A percentile compares a stretch with the other conserved stretches of the same genome.
These are phyloP conservation scores for Teratosphaeria epicoccoides DNA, from an alignment of 2,329 filamentous ascomycete genomes.

Conservation along the genomic window DNA sequence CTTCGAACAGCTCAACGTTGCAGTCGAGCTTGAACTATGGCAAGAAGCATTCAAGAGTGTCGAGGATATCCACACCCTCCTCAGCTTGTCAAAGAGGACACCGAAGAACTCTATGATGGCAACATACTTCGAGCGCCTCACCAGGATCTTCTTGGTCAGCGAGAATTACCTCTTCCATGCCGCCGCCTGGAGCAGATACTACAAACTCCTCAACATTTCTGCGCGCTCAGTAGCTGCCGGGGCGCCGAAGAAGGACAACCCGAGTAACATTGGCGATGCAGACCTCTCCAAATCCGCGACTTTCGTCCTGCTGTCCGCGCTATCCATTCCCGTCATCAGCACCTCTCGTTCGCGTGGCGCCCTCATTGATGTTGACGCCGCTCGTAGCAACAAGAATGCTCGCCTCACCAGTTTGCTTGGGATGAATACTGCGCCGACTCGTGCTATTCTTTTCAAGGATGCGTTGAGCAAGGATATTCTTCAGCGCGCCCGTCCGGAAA, in stretches of 20 bases:
- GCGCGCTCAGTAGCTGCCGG: slow-evolving; percentile 71
- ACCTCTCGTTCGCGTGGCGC: slow-evolving; percentile 91
- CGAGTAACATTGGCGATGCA: slow-evolving; percentile 66
- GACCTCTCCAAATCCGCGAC: slow-evolving; percentile 92
- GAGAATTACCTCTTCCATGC: slow-evolving; percentile 99
- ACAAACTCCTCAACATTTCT: slow-evolving; percentile 88
- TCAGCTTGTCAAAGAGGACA: slow-evolving; percentile 94
- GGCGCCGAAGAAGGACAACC: slow-evolving; percentile 88
- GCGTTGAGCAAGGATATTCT: slow-evolving; percentile 89
- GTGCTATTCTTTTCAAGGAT: slow-evolving; percentile 87
- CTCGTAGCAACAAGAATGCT: slow-evolving; percentile 97
- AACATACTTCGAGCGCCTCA: slow-evolving; percentile 99
- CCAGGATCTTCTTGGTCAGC: slow-evolving; percentile 94
- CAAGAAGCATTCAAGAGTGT: slow-evolving; percentile 99
- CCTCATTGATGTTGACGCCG: slow-evolving; percentile 92
- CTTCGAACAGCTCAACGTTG: slow-evolving; percentile 96
- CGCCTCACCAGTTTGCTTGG: slow-evolving; percentile 91
- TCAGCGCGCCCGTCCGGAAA: slow-evolving; percentile 85
- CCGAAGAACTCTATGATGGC: slow-evolving; percentile 99
- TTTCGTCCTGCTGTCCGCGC: slow-evolving; percentile 85
- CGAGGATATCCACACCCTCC: slow-evolving; percentile 94
- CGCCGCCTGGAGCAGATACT: slow-evolving; percentile 93
- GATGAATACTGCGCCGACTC: slow-evolving; percentile 81
- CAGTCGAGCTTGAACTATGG: slow-evolving; percentile 95
- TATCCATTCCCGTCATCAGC: slow-evolving; percentile 99